A percentile compares a stretch with the other conserved stretches of the same genome.
Evolutionary conservation across 2,329 filamentous ascomycete genomes (phyloP).

Genomic region (Cladophialophora carrionii): DNA sequence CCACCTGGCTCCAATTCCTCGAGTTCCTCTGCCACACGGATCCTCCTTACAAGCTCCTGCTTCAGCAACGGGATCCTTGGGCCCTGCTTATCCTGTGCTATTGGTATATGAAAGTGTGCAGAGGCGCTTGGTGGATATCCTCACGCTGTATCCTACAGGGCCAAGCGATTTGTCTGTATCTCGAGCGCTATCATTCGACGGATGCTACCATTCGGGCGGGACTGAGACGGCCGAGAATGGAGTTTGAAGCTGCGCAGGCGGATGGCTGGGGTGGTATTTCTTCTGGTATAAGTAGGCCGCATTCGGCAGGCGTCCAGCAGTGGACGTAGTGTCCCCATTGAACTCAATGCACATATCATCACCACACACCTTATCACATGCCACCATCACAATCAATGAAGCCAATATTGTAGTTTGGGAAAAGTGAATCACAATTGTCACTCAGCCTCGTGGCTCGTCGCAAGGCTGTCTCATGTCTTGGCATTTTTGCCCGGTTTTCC

Average conservation of each 20-base stretch:
- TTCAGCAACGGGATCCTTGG: conserved; percentile 56
- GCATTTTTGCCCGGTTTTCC: conserved; percentile 6
- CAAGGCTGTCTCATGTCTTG: conserved; percentile 6
- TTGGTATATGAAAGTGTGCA: conserved; percentile 58
- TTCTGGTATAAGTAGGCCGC: neutral
- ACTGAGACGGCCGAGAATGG: conserved; percentile 14
- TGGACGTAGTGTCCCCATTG: neutral
- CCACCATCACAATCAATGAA: neutral
- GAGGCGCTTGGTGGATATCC: conserved; percentile 54
- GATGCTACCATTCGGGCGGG: conserved; percentile 18
- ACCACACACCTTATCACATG: neutral
- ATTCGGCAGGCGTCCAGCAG: neutral
- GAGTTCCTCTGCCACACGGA: conserved; percentile 54
- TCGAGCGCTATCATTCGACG: conserved; percentile 43
- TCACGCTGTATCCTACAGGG: conserved; percentile 54
- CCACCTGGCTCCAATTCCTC: conserved; percentile 53
- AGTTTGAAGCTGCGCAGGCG: conserved; percentile 20
- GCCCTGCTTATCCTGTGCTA: conserved; percentile 61
- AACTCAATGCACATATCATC: neutral
- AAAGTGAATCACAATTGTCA: neutral
- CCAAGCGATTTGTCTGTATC: conserved; percentile 53
- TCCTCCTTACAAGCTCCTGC: conserved; percentile 49
- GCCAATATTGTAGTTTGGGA: neutral
- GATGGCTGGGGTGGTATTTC: conserved; percentile 28
- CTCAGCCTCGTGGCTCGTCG: conserved; percentile 1